These are phyloP conservation scores for Sclerotinia borealis DNA, from an alignment of 2,329 filamentous ascomycete genomes.

Conservation along the genomic window DNA sequence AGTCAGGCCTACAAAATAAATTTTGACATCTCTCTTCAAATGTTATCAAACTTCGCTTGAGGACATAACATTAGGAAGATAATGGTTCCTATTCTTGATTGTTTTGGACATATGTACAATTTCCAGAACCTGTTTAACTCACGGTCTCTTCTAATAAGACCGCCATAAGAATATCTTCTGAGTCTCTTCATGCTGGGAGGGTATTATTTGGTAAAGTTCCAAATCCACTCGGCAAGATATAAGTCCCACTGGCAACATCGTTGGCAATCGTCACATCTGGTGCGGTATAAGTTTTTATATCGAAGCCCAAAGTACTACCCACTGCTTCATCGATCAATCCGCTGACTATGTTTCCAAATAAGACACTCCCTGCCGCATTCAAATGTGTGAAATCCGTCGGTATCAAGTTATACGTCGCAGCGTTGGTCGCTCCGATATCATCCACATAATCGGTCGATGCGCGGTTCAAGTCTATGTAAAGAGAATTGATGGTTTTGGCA, in stretches of 20 bases:
- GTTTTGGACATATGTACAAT: too few relatives aligned
- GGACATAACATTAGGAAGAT: too few relatives aligned
- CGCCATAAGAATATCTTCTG: too few relatives aligned
- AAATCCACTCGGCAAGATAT: slow-evolving; percentile 2
- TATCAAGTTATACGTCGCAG: slow-evolving; percentile 38
- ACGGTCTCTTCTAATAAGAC: too few relatives aligned
- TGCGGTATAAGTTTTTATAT: not conserved
- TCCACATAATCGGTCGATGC: slow-evolving; percentile 41
- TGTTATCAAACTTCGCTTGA: too few relatives aligned
- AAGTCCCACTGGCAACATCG: not conserved
- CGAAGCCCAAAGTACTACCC: not conserved
- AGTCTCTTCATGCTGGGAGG: not conserved
- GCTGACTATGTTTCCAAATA: slow-evolving; percentile 44
- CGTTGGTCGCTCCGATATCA: slow-evolving; percentile 38
- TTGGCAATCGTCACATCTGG: not conserved
- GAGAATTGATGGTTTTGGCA: slow-evolving; percentile 31
- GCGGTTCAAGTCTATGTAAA: slow-evolving; percentile 41
- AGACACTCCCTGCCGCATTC: slow-evolving; percentile 38
- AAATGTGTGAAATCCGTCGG: slow-evolving; percentile 44
- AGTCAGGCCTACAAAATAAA: too few relatives aligned
- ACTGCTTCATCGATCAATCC: slow-evolving; percentile 29
- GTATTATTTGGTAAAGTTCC: slow-evolving; percentile 8
- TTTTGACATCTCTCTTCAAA: too few relatives aligned
- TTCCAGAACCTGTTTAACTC: too few relatives aligned
- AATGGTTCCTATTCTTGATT: too few relatives aligned